phyloP scores from a whole-genome alignment of 257 asterid genomes.

The Solanum corneliomulleri region DNA sequence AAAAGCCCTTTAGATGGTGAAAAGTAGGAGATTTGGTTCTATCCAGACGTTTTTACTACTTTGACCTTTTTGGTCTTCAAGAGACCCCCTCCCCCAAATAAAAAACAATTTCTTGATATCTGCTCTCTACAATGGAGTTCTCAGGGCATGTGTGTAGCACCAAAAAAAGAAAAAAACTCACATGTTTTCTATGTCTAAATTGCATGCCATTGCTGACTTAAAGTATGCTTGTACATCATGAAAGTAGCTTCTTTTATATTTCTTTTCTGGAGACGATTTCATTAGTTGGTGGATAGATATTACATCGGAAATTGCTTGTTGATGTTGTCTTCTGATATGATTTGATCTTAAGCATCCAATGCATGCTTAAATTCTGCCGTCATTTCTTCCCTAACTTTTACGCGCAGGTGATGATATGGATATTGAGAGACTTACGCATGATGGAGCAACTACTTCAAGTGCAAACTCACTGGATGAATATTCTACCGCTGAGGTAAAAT shows the following conservation, averaged over 20 bases:
- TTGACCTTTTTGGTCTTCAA: background rate
- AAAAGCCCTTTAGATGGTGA: background rate
- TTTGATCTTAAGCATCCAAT: background rate
- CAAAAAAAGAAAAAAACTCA: background rate
- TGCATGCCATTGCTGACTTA: background rate
- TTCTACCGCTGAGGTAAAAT: slow-evolving; percentile 10
- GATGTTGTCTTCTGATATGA: background rate
- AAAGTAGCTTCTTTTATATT: background rate
- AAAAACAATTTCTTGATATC: background rate
- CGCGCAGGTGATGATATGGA: slow-evolving; percentile 26
- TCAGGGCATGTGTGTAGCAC: background rate
- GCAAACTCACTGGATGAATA: slow-evolving; percentile 17
- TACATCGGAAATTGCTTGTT: background rate
- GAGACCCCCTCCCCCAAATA: background rate
- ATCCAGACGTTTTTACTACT: background rate
- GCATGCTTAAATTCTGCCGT: background rate
- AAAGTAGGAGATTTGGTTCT: background rate
- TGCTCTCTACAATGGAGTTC: background rate
- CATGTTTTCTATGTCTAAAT: background rate
- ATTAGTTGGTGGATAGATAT: background rate
- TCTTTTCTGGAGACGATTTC: background rate
- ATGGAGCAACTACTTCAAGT: slow-evolving; percentile 24
- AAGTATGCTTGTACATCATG: background rate
- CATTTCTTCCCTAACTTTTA: background rate
- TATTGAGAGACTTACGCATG: slow-evolving; percentile 21